Evolutionary conservation across 2,329 filamentous ascomycete species (phyloP), one percentile per base, ranked within the genome.

Genomic region (Trichoderma afroharzianum): DNA sequence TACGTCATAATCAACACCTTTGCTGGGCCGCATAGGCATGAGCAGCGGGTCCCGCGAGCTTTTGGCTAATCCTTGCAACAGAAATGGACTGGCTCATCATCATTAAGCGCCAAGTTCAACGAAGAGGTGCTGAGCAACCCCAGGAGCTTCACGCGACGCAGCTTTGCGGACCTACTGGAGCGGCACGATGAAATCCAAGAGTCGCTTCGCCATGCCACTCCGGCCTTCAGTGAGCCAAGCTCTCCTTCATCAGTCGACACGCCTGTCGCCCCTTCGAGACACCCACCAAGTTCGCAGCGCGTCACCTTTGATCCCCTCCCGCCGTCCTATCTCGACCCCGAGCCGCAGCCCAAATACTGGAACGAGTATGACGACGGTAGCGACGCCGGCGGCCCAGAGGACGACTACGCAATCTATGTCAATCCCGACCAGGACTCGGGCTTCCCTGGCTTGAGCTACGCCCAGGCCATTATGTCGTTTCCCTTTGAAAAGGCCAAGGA

Each of bases 301-400:
- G 75, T 76, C 66, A 73, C 73, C 36, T 82, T 81, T 69, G 77
- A 79, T 6, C 74, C 76, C 21, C 74, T 82, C 3, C 80, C 80
- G 3, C 77, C 79, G 11, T 75, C 80, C 6, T 71, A 75, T 15
- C 73, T 76, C 43, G 68, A 75, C n/a, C 73, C 75, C 33, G 67
- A 76, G 8, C 75, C 67, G 11, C 78, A 79, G 64, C 76, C 81
- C 18, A 83, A 84, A 59, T 96, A 95, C 78, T 97, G 93, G 93
- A 95, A 93, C 80, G 93, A 97, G 79, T 96, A 95, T 79, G 93
- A 97, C 75, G 83, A 95, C 78, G 92, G 92, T 9, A 94, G 93
- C 78, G 92, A 94, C 69, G 83, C 81, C 3, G 87, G 85, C 63
- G 89, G 86, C 3, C 82, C 85, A 15, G 86, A 89, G 57, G 86